These are phyloP conservation scores for Populus deltoides DNA, from an alignment of 345 rosid species.

Conservation along the genomic window DNA sequence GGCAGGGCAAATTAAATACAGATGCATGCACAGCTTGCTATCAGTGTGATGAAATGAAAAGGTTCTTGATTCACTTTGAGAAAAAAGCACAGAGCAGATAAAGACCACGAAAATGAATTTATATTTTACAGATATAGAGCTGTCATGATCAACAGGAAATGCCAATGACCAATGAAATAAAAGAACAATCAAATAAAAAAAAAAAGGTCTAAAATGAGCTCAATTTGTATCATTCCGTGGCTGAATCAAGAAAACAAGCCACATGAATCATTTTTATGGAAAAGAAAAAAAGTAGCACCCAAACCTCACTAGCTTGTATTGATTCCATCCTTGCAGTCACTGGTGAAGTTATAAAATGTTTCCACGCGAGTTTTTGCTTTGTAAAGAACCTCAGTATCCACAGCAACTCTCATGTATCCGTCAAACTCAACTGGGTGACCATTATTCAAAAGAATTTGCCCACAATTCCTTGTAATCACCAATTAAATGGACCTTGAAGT, in stretches of 20 bases:
- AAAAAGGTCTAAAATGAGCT: conserved; percentile 14
- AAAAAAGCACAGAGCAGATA: background rate
- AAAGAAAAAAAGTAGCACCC: conserved; percentile 8
- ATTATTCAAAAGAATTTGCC: conserved; percentile 57
- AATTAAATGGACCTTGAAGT: conserved; percentile 78
- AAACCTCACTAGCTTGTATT: conserved; percentile 68
- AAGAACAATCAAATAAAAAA: conserved; percentile 18
- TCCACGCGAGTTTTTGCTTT: conserved; percentile 75
- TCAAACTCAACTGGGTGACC: conserved; percentile 78
- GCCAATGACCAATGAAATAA: conserved; percentile 11
- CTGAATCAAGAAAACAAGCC: conserved; percentile 15
- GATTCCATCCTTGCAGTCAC: conserved; percentile 87
- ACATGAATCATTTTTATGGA: conserved; percentile 9
- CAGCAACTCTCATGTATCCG: conserved; percentile 94
- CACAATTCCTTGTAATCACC: conserved; percentile 78
- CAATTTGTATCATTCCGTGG: conserved; percentile 12
- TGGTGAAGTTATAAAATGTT: conserved; percentile 81
- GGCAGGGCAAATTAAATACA: background rate
- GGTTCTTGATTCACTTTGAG: background rate
- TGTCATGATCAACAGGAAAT: conserved; percentile 14
- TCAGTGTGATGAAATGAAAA: background rate
- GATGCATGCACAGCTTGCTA: background rate
- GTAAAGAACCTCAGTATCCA: conserved; percentile 84
- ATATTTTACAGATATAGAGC: conserved; percentile 23
- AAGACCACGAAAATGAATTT: background rate